A percentile compares a stretch with the other conserved stretches of the same genome.
phyloP scores from a whole-genome alignment of 768 basidiomycete genomes.

The Phlegmacium glaucopus region DNA sequence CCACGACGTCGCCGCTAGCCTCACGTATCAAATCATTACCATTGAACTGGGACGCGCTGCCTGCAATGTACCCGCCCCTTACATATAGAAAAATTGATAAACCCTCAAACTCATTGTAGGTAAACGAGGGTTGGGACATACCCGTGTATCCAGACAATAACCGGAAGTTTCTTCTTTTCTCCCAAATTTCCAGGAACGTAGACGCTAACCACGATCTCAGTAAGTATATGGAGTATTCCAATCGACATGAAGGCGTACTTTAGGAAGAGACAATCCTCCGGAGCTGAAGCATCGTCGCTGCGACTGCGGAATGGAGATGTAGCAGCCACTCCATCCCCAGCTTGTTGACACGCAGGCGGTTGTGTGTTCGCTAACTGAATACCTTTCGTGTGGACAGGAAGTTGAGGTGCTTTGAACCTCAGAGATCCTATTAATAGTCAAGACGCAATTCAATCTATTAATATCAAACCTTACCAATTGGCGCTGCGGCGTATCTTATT shows the following conservation, averaged over 20 bases:
- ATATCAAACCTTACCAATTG: constrained; percentile 36
- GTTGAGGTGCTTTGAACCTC: too few species aligned
- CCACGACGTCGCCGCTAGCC: constrained; percentile 30
- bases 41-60: constrained; percentile 24
- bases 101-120: background rate
- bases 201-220: constrained; percentile 22
- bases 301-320: too few species aligned
- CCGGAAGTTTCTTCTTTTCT: constrained; percentile 27
- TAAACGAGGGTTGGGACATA: constrained; percentile 11
- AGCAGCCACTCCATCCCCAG: background rate
- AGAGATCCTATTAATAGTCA: too few species aligned
- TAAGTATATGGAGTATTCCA: background rate
- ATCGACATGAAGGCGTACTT: constrained; percentile 21
- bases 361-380: too few species aligned
- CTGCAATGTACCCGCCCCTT: constrained; percentile 31
- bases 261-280: constrained; percentile 41
- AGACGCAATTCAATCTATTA: too few species aligned
- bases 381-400: too few species aligned
- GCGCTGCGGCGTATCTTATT: constrained; percentile 49
- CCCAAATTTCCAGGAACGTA: constrained; percentile 29
- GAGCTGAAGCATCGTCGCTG: background rate
- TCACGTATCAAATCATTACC: constrained; percentile 35
- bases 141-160: constrained; percentile 44
- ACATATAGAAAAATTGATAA: background rate
- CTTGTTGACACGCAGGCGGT: too few species aligned